Evolutionary conservation across 306 rosid genomes (phyloP).

Genomic region (Styphnolobium japonicum): DNA sequence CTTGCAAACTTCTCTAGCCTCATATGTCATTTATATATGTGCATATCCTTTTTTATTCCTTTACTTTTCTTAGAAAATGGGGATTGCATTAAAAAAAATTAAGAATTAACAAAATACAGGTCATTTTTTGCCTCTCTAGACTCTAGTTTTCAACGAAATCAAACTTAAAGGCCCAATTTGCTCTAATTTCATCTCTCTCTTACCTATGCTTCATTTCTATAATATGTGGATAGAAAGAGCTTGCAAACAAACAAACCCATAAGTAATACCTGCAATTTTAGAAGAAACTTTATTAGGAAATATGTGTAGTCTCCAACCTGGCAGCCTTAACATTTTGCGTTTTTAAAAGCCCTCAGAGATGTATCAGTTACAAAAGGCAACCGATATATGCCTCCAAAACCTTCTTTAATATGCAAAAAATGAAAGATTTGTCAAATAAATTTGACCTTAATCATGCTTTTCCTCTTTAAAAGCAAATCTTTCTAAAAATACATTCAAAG

Average conservation of each 20-base stretch:
- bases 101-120: background rate
- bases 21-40: background rate
- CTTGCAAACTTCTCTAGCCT: background rate
- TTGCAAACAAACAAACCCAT: background rate
- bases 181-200: background rate
- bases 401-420: constrained; percentile 6
- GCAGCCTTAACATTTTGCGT: constrained; percentile 11
- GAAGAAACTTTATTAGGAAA: background rate
- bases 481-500: constrained; percentile 4
- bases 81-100: background rate
- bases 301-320: constrained; percentile 20
- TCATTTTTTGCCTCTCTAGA: background rate
- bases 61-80: background rate
- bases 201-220: background rate
- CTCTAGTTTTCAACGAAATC: background rate
- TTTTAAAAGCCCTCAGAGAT: background rate
- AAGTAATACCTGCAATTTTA: background rate
- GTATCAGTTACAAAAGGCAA: constrained; percentile 10
- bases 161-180: background rate
- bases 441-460: constrained; percentile 28
- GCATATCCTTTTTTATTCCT: background rate
- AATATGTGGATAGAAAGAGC: background rate
- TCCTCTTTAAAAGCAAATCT: constrained; percentile 27
- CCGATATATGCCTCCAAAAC: constrained; percentile 19
- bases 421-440: constrained; percentile 24